Conservation (phyloP, 208 protist species). For the Jaenimonas drosophilae region DNA sequence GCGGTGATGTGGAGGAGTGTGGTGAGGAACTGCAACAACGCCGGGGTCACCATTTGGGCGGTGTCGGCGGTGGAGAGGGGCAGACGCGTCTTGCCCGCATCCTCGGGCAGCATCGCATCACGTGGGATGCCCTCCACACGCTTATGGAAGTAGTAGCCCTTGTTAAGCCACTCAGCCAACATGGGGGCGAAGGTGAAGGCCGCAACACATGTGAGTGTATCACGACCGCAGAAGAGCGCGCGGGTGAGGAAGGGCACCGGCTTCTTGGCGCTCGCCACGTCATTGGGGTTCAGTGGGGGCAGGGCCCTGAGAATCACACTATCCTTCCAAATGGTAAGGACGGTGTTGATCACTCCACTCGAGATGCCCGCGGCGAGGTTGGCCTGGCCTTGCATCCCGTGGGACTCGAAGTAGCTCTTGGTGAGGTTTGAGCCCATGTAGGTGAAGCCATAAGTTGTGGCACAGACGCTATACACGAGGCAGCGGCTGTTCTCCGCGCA, state of each 20-base stretch:
- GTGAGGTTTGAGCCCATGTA: conserved; percentile 71
- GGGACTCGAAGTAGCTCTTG: conserved; percentile 75
- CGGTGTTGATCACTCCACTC: conserved; percentile 68
- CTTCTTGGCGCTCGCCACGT: conserved; percentile 28
- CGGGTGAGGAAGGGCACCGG: conserved; percentile 70
- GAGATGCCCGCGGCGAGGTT: conserved; percentile 54
- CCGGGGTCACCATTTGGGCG: conserved; percentile 67
- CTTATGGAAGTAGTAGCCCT: conserved; percentile 50
- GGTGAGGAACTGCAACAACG: conserved; percentile 66
- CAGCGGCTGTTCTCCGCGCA: conserved; percentile 79
- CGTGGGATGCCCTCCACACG: conserved; percentile 8
- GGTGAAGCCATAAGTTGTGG: conserved; percentile 55
- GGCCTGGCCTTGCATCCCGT: conserved; percentile 31
- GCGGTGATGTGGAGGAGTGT: conserved; percentile 80
- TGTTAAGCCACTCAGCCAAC: conserved; percentile 49
- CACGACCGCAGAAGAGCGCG: conserved; percentile 65
- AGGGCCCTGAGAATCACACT: conserved; percentile 61
- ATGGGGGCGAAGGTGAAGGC: conserved; percentile 79
- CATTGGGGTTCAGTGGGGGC: conserved; percentile 33
- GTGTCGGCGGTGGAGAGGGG: conserved; percentile 50
- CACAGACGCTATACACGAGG: conserved; percentile 55
- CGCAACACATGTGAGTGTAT: conserved; percentile 64
- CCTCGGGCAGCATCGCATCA: conserved; percentile 29
- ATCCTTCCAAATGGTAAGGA: conserved; percentile 77
- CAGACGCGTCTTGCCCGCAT: conserved; percentile 40